phyloP scores from a whole-genome alignment of 2,329 filamentous ascomycete genomes.

The Teratosphaeria pseudoeucalypti region DNA sequence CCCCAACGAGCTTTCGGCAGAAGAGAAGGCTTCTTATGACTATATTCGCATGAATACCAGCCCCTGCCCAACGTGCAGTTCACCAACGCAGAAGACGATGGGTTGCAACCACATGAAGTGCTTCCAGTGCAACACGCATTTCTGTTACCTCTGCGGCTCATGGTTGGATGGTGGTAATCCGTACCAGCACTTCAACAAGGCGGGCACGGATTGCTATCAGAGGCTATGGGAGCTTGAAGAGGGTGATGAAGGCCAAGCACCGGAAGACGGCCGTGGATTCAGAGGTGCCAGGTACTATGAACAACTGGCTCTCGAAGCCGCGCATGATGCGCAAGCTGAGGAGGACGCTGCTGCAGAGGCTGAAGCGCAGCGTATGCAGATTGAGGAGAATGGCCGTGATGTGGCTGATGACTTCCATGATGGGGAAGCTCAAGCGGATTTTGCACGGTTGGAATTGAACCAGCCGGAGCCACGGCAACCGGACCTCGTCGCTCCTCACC shows the following conservation, averaged over 20 bases:
- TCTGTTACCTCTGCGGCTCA: constrained; percentile 87
- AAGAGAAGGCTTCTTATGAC: constrained; percentile 77
- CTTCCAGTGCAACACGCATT: constrained; percentile 79
- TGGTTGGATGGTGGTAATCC: constrained; percentile 76
- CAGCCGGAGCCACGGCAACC: constrained; percentile 1
- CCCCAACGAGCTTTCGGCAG: constrained; percentile 61
- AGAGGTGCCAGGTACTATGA: constrained; percentile 34
- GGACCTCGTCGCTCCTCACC: neutral
- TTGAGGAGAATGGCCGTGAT: constrained; percentile 8
- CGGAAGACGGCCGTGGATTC: constrained; percentile 29
- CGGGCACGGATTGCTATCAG: constrained; percentile 61
- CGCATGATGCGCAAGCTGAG: constrained; percentile 22
- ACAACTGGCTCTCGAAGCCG: constrained; percentile 28
- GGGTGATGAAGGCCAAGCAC: constrained; percentile 51
- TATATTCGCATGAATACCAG: constrained; percentile 76
- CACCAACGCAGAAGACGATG: constrained; percentile 77
- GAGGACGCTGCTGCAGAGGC: constrained; percentile 23
- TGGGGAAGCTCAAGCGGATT: constrained; percentile 8
- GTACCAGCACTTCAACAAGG: constrained; percentile 77
- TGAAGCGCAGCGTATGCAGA: constrained; percentile 16
- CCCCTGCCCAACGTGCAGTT: constrained; percentile 77
- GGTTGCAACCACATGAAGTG: constrained; percentile 98
- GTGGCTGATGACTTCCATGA: constrained; percentile 1
- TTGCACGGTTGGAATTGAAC: constrained; percentile 11
- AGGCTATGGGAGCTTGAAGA: constrained; percentile 82